These are phyloP conservation scores for Candida schatavii DNA, from an alignment of 805 yeast species.

Conservation along the genomic window DNA sequence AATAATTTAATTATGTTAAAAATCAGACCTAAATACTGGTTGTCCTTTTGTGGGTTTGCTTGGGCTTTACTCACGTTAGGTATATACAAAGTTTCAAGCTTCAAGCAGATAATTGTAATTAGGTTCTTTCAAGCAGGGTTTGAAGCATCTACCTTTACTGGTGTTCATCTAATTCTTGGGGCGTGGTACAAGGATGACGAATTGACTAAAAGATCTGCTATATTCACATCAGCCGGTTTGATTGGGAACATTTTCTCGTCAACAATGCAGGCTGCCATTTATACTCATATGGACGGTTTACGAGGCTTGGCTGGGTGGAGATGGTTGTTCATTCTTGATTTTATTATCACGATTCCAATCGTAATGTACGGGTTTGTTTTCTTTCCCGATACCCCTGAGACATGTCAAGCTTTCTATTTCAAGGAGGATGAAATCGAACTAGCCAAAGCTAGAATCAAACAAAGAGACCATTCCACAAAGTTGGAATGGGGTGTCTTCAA, in stretches of 20 bases:
- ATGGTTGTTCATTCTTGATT: conserved; percentile 68
- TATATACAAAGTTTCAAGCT: conserved; percentile 45
- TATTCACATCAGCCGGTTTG: conserved; percentile 54
- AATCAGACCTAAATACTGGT: conserved; percentile 56
- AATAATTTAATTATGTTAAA: conserved; percentile 51
- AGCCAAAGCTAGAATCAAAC: conserved; percentile 33
- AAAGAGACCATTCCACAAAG: conserved; percentile 16
- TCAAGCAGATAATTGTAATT: conserved; percentile 50
- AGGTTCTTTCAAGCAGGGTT: conserved; percentile 61
- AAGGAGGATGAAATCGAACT: conserved; percentile 23
- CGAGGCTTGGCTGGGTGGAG: conserved; percentile 62
- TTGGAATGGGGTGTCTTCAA: conserved; percentile 36
- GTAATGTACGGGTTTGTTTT: conserved; percentile 53
- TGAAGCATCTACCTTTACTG: conserved; percentile 56
- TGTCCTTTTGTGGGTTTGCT: conserved; percentile 49
- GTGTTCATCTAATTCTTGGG: conserved; percentile 54
- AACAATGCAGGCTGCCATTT: conserved; percentile 56
- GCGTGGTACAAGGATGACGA: conserved; percentile 51
- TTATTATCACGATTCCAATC: conserved; percentile 55
- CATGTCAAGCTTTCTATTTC: conserved; percentile 26
- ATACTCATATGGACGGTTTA: conserved; percentile 41
- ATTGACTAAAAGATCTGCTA: conserved; percentile 49
- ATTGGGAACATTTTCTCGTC: conserved; percentile 55
- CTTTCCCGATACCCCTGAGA: conserved; percentile 60
- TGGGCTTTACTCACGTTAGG: conserved; percentile 60